These are phyloP conservation scores for Taiozyma sp. DNA, from an alignment of 1,139 yeast species.

Conservation along the genomic window DNA sequence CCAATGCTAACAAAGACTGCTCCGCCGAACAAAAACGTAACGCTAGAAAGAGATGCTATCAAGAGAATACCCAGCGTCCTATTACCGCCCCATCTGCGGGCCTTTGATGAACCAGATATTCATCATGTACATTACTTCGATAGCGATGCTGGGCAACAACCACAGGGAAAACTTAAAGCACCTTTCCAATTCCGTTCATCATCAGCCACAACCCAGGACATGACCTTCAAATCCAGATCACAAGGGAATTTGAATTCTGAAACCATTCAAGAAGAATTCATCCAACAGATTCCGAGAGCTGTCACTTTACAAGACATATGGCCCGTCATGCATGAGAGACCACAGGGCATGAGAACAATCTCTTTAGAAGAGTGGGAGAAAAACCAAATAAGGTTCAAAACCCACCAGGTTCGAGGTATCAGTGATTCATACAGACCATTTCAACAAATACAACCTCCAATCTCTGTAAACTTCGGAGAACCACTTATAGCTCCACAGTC, in stretches of 20 bases:
- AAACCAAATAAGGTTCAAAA: conserved; percentile 5
- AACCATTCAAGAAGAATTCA: conserved; percentile 3
- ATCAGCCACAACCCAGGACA: not conserved
- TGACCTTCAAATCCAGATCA: not conserved
- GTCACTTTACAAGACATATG: conserved; percentile 10
- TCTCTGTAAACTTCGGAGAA: not conserved
- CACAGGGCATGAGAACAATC: conserved; percentile 13
- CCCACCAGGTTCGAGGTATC: not conserved
- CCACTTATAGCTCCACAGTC: not conserved
- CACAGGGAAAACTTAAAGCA: not conserved
- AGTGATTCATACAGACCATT: not conserved
- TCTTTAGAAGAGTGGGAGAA: conserved; percentile 18
- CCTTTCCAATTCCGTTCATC: not conserved
- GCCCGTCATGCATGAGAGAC: conserved; percentile 7
- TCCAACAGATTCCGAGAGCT: conserved; percentile 19
- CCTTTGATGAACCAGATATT: not conserved
- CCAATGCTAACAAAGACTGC: conserved; percentile 7
- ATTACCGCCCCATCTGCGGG: conserved; percentile 22
- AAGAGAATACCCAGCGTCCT: conserved; percentile 21
- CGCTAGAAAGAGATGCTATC: conserved; percentile 21
- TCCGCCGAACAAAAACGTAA: conserved; percentile 9
- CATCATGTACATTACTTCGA: not conserved
- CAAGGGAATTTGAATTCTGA: not conserved
- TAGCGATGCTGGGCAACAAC: not conserved
- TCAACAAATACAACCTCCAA: not conserved